Conservation (phyloP, 1,139 yeast species). For the Pichia sp. region DNA sequence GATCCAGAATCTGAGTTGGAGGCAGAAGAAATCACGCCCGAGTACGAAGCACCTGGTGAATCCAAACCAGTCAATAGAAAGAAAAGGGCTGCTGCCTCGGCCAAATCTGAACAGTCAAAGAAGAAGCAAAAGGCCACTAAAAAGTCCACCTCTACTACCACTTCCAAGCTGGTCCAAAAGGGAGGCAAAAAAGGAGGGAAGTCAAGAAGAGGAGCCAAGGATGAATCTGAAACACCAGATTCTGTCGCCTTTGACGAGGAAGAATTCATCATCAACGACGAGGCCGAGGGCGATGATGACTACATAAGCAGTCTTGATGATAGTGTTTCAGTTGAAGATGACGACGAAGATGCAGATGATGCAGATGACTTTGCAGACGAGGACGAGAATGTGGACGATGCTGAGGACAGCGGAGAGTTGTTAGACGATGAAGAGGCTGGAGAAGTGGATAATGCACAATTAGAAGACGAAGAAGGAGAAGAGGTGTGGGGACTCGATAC, state of each 20-base stretch:
- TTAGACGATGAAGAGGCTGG: constrained; percentile 7
- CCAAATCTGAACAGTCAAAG: not conserved
- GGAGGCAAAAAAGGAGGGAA: constrained; percentile 1
- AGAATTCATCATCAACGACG: constrained; percentile 7
- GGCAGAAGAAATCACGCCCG: constrained; percentile 4
- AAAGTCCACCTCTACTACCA: not conserved
- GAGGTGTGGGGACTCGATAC: constrained; percentile 26
- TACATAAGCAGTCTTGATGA: constrained; percentile 11
- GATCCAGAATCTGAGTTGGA: constrained; percentile 16
- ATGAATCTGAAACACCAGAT: constrained; percentile 1
- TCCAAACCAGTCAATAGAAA: not conserved
- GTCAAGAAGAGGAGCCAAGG: not conserved
- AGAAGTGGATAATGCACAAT: not conserved
- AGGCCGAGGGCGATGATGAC: constrained; percentile 17
- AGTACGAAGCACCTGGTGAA: constrained; percentile 9
- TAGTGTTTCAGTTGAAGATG: constrained; percentile 5
- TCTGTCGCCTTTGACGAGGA: constrained; percentile 1
- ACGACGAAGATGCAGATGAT: constrained; percentile 2
- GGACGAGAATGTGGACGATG: constrained; percentile 10
- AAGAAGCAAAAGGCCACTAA: not conserved
- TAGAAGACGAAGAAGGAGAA: constrained; percentile 6
- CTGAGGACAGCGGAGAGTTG: constrained; percentile 12
- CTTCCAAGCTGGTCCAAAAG: not conserved
- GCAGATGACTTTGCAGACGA: constrained; percentile 4
- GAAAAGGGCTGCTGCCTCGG: not conserved